Percentiles rank a stretch among this genome's conserved stretches.
phyloP scores from a whole-genome alignment of 2,329 filamentous ascomycete genomes.

The Canariomyces notabilis region DNA sequence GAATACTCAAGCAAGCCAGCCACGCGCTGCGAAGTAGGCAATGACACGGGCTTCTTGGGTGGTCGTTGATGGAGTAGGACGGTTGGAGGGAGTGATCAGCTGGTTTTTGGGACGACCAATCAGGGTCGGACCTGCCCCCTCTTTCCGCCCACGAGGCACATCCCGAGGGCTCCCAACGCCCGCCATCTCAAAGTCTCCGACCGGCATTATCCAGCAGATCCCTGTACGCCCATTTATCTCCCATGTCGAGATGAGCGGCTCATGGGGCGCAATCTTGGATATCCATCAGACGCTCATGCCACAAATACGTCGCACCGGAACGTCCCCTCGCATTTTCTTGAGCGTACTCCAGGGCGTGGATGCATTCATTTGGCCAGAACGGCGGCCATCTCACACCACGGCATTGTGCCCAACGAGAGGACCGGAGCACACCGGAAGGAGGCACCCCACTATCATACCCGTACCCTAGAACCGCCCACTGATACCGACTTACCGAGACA shows the following conservation, averaged over 20 bases:
- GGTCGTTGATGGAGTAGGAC: conserved; percentile 8
- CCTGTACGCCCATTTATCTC: conserved; percentile 1
- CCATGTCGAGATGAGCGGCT: not conserved
- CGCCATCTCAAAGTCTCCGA: conserved; percentile 22
- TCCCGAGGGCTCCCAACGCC: conserved; percentile 20
- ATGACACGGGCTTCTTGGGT: not conserved
- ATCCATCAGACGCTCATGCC: conserved; percentile 5
- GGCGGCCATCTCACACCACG: no score
- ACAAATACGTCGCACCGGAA: conserved; percentile 8
- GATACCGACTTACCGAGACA: conserved; percentile 6
- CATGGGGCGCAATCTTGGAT: conserved; percentile 11
- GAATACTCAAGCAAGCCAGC: not conserved
- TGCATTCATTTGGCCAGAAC: not conserved
- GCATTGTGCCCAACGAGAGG: no score
- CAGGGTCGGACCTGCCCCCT: conserved; percentile 15
- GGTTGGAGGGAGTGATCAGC: conserved; percentile 23
- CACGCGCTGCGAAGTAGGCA: not conserved
- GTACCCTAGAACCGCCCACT: not conserved
- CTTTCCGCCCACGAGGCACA: conserved; percentile 20
- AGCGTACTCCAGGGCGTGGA: not conserved
- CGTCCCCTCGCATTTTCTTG: not conserved
- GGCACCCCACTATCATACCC: no score
- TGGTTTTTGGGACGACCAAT: conserved; percentile 22
- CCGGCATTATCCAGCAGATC: conserved; percentile 16
- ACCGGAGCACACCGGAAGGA: no score